A percentile compares a stretch with the other conserved stretches of the same genome.
phyloP scores from a whole-genome alignment of 306 rosid genomes.

The Begonia loranthoides region DNA sequence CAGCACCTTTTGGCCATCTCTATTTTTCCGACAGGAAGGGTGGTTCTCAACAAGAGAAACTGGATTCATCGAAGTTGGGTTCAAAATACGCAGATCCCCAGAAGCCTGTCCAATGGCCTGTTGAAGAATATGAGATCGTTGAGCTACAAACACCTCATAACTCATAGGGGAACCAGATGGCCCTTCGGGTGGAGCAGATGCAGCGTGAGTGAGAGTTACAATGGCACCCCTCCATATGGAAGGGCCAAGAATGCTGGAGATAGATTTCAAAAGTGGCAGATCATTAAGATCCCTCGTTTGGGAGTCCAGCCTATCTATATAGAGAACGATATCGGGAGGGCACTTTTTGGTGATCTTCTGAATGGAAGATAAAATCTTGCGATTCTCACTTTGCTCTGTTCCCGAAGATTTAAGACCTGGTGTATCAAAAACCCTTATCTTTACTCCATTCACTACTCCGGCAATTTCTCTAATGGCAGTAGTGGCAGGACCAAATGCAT shows the following conservation, averaged over 20 bases:
- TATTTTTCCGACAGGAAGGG: conserved; percentile 84
- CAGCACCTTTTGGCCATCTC: conserved; percentile 91
- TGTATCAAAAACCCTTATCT: conserved; percentile 69
- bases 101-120: conserved; percentile 92
- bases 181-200: conserved; percentile 97
- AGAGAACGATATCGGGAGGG: conserved; percentile 84
- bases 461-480: conserved; percentile 57
- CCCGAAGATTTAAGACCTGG: conserved; percentile 89
- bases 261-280: conserved; percentile 58
- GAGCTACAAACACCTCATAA: conserved; percentile 90
- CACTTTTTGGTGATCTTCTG: conserved; percentile 60
- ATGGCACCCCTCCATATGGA: conserved; percentile 74
- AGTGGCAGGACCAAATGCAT: conserved; percentile 83
- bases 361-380: conserved; percentile 50
- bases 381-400: conserved; percentile 49
- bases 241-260: conserved; percentile 53
- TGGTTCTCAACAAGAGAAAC: conserved; percentile 92
- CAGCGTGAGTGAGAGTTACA: conserved; percentile 79
- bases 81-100: conserved; percentile 80
- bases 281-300: conserved; percentile 89
- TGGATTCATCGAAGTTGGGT: conserved; percentile 75
- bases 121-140: conserved; percentile 82
- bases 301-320: conserved; percentile 85
- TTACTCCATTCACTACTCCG: conserved; percentile 80
- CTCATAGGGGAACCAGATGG: conserved; percentile 81